A percentile compares a stretch with the other conserved stretches of the same genome.
Conservation (phyloP, 2,329 filamentous ascomycete genomes). For the Myriosclerotinia duriaeana region DNA sequence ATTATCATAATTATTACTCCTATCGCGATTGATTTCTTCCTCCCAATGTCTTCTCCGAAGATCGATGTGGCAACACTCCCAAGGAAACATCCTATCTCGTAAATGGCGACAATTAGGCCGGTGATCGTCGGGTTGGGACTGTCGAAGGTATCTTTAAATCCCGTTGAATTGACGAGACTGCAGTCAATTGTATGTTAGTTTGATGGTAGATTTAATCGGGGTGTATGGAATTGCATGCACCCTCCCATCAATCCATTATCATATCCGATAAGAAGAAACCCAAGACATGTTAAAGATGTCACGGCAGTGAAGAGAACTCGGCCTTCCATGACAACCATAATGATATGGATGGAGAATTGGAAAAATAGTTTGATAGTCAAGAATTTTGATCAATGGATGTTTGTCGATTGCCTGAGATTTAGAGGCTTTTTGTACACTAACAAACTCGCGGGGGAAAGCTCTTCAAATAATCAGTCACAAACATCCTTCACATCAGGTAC, state of each 20-base stretch:
- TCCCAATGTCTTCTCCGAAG: slow-evolving; percentile 54
- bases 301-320: slow-evolving; percentile 45
- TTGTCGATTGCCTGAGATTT: not conserved
- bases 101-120: slow-evolving; percentile 50
- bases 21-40: slow-evolving; percentile 55
- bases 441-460: too few species aligned
- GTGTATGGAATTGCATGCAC: slow-evolving; percentile 26
- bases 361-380: not conserved
- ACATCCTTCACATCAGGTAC: too few species aligned
- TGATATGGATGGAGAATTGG: too few species aligned
- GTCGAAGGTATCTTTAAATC: slow-evolving; percentile 46
- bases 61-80: slow-evolving; percentile 49
- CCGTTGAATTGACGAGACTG: slow-evolving; percentile 42
- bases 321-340: slow-evolving; percentile 24
- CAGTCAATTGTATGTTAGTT: not conserved
- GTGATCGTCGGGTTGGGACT: slow-evolving; percentile 45
- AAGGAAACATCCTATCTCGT: slow-evolving; percentile 52
- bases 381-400: not conserved
- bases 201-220: not conserved
- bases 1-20: slow-evolving; percentile 57
- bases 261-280: slow-evolving; percentile 51
- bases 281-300: slow-evolving; percentile 47
- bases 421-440: not conserved
- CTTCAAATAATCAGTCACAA: too few species aligned
- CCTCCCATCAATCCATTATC: slow-evolving; percentile 50